Evolutionary conservation across 2,329 filamentous ascomycete genomes (phyloP), one percentile per base, ranked within the genome.

Genomic region (Colletotrichum sojae): DNA sequence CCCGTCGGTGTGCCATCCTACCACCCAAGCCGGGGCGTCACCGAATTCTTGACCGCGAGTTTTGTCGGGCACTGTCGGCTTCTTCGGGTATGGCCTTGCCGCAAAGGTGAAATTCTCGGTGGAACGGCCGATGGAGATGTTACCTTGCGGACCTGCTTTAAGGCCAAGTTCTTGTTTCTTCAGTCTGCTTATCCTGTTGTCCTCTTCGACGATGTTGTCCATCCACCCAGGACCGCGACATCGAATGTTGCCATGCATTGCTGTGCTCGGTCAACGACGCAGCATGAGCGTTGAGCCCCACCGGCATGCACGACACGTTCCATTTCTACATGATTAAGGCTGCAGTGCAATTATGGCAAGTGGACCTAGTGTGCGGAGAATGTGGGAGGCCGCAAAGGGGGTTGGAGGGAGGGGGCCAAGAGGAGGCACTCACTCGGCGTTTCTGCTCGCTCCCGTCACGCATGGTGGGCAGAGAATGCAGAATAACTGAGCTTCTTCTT

Each of bases 1-100:
- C 94, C 94, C 0, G 94, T 97, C 78, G 93, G 96, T 8, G 94
- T 97, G 1, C 95, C 94, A 69, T 97, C 94, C 94, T 97, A 97
- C 73, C 5, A n/a, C 95, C 93, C 31, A 98, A 80, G 3, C 94
- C 95, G n/a, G 27, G 93, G 88, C 73, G 92, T 88, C 22, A 97
- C 94, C 94, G 97, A 97, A 74, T 93, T 91, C 76, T 94, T 90
- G 54, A 97, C 92, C 92, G 72, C 93, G 93, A 63, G 85, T 86
- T 78, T 31, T 1, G 27, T 31, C 95, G 92, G 1, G 96, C 93
- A 72, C 91, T 92, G 53, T 86, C 90, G 63, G 87, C 88, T 79
- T 97, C 92, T 25, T 85, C 89, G 3, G 88, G 85, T 64, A 94
- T 85, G 31, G 84, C 85, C 22, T 87, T 88, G 79, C 95, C 89